Evolutionary conservation across 768 basidiomycete species (phyloP), one percentile per base, ranked within the genome.

Genomic region (Lactarius trivialis): DNA sequence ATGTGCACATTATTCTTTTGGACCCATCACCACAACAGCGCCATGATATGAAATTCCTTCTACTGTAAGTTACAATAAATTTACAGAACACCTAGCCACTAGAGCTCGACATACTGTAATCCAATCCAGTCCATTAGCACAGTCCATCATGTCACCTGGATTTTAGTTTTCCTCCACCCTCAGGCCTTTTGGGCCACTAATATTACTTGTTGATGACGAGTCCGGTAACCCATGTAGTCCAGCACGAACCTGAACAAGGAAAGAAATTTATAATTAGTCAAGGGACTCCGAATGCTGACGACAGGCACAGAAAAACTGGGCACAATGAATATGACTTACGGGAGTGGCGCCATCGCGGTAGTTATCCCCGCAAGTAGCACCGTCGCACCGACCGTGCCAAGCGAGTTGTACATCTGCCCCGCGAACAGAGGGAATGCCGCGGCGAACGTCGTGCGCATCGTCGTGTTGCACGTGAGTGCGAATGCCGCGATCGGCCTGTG

Each of bases 381-480:
- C 1, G 73, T 74, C 3, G 76, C 75, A 17, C 77, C 76, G 19
- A 75, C 71, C 11, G 73, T 70, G 17, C 75, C 75, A 11, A 77
- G 70, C 24, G 68, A 60, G 24, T 67, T 53, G 64, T 77, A 81
- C 76, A 78, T 73, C 55, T 73, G 72, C 15, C 66, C 60, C 19
- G 76, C 73, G 56, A 75, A 76, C 34, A 79, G 65, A 2, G 78
- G 79, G 67, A 79, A 79, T 2, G 69, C 75, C 4, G 71, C 74
- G 0, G 77, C 77, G 58, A 79, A 77, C 0, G 71, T 62, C 11
- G 71, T 73, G 11, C 81, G 69, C 70, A 79, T 68, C 56, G 78
- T 76, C 4, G 70, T 73, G 70, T 93, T 93, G 73, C 85, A 81
- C 0, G 88, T 82, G 69, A 86, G 79, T 0, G 89, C 86, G 48